A percentile compares a stretch with the other conserved stretches of the same genome.
Evolutionary conservation across 2,329 filamentous ascomycete species (phyloP).

Genomic region (Diplodia intermedia): DNA sequence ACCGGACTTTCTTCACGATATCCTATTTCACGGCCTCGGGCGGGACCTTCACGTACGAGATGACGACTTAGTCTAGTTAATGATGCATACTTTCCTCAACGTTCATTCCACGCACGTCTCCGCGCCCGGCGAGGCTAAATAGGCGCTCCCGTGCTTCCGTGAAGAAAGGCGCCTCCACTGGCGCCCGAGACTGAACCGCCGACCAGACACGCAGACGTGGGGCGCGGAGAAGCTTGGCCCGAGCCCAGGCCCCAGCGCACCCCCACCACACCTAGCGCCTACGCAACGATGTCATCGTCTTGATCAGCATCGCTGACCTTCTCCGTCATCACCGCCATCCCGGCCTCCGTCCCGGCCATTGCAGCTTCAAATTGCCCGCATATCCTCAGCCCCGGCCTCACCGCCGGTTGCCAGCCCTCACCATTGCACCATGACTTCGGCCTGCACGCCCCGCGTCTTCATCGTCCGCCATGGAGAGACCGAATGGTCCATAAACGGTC

Average conservation of each 20-base stretch:
- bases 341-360: neutral
- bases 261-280: no score
- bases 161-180: neutral
- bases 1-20: neutral
- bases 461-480: slow-evolving; percentile 86
- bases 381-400: neutral
- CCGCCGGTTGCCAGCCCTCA: neutral
- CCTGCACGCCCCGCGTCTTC: slow-evolving; percentile 57
- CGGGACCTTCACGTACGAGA: slow-evolving; percentile 15
- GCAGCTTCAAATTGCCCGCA: neutral
- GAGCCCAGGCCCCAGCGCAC: slow-evolving; percentile 1
- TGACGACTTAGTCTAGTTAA: slow-evolving; percentile 18
- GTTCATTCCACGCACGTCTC: neutral
- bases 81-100: no score
- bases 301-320: slow-evolving; percentile 9
- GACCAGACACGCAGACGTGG: neutral
- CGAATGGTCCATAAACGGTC: slow-evolving; percentile 87
- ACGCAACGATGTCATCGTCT: slow-evolving; percentile 24
- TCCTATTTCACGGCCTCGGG: slow-evolving; percentile 22
- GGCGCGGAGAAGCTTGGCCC: slow-evolving; percentile 16
- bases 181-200: slow-evolving; percentile 2
- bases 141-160: slow-evolving; percentile 15
- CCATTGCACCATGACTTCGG: slow-evolving; percentile 35
- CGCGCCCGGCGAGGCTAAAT: neutral
- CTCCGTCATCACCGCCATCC: slow-evolving; percentile 17